Percentiles rank a stretch among this genome's conserved stretches.
Conservation (phyloP, 805 yeast genomes). For the Cyberlindnera suaveolens region DNA sequence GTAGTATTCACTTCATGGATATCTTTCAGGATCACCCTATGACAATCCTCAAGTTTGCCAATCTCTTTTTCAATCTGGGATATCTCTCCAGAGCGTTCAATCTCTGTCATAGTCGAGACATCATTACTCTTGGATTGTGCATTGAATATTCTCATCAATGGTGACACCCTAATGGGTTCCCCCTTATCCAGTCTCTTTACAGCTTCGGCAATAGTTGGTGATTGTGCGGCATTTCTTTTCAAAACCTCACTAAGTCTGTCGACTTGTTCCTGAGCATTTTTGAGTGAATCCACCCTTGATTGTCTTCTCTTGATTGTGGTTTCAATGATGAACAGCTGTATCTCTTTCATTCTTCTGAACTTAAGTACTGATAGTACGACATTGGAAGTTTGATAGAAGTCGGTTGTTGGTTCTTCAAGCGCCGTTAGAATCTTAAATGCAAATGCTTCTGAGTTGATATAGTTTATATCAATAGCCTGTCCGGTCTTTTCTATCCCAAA, state of each 20-base stretch:
- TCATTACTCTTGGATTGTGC: slow-evolving; percentile 11
- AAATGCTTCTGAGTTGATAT: slow-evolving; percentile 42
- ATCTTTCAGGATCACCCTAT: slow-evolving; percentile 30
- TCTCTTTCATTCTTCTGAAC: slow-evolving; percentile 51
- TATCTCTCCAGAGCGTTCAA: slow-evolving; percentile 33
- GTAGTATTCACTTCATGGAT: slow-evolving; percentile 30
- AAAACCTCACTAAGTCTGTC: slow-evolving; percentile 27
- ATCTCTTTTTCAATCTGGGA: slow-evolving; percentile 30
- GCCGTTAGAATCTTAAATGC: slow-evolving; percentile 29
- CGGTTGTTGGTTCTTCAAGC: slow-evolving; percentile 33
- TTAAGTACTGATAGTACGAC: slow-evolving; percentile 41
- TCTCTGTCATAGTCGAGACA: slow-evolving; percentile 24
- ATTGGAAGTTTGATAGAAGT: slow-evolving; percentile 27
- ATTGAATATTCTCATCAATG: slow-evolving; percentile 22
- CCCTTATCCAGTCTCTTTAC: slow-evolving; percentile 25
- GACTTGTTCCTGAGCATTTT: slow-evolving; percentile 29
- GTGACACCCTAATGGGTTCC: slow-evolving; percentile 16
- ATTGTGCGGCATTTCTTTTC: slow-evolving; percentile 28
- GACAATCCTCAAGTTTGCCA: slow-evolving; percentile 33
- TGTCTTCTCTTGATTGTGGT: slow-evolving; percentile 32
- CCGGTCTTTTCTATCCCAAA: slow-evolving; percentile 75
- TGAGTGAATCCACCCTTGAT: slow-evolving; percentile 25
- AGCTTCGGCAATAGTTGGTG: slow-evolving; percentile 30
- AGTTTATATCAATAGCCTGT: slow-evolving; percentile 72
- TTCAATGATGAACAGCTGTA: slow-evolving; percentile 40